Evolutionary conservation across 805 yeast genomes (phyloP).

Genomic region (Barnettozyma wickerhamii): DNA sequence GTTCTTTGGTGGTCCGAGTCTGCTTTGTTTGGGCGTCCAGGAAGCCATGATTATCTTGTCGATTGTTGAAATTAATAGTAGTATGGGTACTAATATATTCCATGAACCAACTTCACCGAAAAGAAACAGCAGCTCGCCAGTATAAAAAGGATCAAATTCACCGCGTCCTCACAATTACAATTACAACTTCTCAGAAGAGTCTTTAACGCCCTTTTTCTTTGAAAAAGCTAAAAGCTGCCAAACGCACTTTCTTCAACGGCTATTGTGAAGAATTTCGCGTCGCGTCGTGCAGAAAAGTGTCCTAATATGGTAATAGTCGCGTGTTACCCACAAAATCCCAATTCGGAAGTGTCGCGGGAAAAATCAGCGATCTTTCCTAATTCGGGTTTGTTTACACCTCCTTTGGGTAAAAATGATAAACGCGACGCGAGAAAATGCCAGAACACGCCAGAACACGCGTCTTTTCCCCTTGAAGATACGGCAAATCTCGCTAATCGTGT

Average conservation of each 20-base stretch:
- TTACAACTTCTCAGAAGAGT: no score
- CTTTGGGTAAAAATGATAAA: background rate
- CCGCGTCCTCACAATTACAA: no score
- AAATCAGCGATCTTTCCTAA: background rate
- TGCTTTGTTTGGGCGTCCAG: slow-evolving; percentile 23
- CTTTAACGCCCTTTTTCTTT: no score
- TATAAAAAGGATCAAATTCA: no score
- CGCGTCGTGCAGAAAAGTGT: slow-evolving; percentile 4
- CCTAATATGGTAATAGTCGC: slow-evolving; percentile 7
- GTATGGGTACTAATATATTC: no score
- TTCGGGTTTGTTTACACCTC: background rate
- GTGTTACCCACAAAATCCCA: background rate
- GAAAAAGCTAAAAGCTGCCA: background rate
- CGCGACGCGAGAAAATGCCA: background rate
- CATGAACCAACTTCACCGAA: no score
- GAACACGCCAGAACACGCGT: background rate
- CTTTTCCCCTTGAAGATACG: background rate
- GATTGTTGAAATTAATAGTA: no score
- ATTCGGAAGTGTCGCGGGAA: background rate
- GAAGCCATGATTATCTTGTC: no score
- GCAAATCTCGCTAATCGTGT: no score
- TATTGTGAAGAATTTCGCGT: slow-evolving; percentile 1
- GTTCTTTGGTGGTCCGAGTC: slow-evolving; percentile 28
- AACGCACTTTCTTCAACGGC: no score
- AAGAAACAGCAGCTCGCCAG: no score